Evolutionary conservation across 176 grass and related monocot genomes (phyloP).

Genomic region (Tuctoria greenei): DNA sequence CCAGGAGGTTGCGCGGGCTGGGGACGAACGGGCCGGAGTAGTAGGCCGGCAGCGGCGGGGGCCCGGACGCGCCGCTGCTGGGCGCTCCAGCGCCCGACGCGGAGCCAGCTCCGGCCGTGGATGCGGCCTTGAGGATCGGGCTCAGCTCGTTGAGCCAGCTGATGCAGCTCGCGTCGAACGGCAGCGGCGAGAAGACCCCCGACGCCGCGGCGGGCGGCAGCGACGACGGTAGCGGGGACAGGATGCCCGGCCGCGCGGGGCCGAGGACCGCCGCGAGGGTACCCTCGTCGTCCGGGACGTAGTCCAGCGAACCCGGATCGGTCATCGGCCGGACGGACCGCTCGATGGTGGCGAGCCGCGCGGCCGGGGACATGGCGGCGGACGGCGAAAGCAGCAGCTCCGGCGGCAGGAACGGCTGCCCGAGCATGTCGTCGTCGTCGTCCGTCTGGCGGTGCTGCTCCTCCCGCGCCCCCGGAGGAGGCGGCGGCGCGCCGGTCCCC

Average conservation of each 20-base stretch:
- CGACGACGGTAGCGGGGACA: conserved; percentile 71
- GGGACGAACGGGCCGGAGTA: conserved; percentile 61
- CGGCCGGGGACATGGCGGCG: conserved; percentile 77
- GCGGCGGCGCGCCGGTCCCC: background rate
- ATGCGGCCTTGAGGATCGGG: conserved; percentile 53
- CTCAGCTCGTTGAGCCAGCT: conserved; percentile 74
- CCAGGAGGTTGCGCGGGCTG: conserved; percentile 58
- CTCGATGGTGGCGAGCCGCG: conserved; percentile 77
- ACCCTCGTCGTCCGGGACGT: conserved; percentile 26
- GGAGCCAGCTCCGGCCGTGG: background rate
- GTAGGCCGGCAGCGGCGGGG: conserved; percentile 35
- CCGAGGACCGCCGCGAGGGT: background rate
- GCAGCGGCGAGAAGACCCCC: conserved; percentile 62
- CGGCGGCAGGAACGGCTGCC: conserved; percentile 25
- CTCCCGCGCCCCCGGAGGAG: background rate
- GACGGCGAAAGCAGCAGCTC: conserved; percentile 51
- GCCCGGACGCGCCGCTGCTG: conserved; percentile 14
- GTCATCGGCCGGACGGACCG: conserved; percentile 47
- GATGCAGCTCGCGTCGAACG: conserved; percentile 57
- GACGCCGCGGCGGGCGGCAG: conserved; percentile 54
- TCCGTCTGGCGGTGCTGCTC: background rate
- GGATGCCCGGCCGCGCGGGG: conserved; percentile 50
- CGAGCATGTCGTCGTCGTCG: background rate
- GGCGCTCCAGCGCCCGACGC: conserved; percentile 5
- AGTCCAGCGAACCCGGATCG: background rate